Percentiles rank a stretch among this genome's conserved stretches.
Conservation (phyloP, 1,139 yeast species). For the Sugiyamaella japonica region DNA sequence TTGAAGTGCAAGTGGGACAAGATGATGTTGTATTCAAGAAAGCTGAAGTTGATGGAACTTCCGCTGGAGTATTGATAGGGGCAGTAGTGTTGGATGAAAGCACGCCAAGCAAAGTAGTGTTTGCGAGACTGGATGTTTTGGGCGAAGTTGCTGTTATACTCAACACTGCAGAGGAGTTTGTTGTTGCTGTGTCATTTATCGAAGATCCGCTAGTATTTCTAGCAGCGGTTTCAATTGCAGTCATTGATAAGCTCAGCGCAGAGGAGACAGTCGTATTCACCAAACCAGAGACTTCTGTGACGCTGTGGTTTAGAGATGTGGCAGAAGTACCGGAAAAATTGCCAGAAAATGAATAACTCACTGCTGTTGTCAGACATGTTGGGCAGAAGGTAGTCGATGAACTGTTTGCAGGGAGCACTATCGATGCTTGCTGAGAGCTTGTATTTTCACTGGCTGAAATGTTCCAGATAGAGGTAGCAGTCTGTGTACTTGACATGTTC, state of each 20-base stretch:
- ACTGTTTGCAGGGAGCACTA: background rate
- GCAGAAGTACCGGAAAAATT: background rate
- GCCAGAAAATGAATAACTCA: background rate
- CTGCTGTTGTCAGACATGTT: background rate
- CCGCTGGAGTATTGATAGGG: constrained; percentile 9
- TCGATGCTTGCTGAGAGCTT: background rate
- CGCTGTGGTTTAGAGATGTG: background rate
- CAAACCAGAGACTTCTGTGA: background rate
- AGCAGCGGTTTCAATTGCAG: background rate
- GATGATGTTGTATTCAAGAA: background rate
- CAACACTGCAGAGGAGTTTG: background rate
- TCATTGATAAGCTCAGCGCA: background rate
- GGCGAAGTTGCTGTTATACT: too few relatives aligned
- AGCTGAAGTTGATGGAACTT: constrained; percentile 2
- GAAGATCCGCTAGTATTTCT: background rate
- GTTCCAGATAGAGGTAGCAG: too few relatives aligned
- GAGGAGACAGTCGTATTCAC: background rate
- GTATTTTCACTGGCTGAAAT: too few relatives aligned
- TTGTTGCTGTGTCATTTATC: background rate
- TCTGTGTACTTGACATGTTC: too few relatives aligned
- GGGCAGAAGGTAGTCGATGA: background rate
- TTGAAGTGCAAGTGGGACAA: background rate
- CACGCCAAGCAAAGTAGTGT: background rate
- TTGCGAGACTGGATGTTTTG: too few relatives aligned
- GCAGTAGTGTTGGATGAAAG: constrained; percentile 1